A percentile compares a stretch with the other conserved stretches of the same genome.
Evolutionary conservation across 192 early-diverging fungal species (phyloP).

Genomic region (Coemansia sp.): DNA sequence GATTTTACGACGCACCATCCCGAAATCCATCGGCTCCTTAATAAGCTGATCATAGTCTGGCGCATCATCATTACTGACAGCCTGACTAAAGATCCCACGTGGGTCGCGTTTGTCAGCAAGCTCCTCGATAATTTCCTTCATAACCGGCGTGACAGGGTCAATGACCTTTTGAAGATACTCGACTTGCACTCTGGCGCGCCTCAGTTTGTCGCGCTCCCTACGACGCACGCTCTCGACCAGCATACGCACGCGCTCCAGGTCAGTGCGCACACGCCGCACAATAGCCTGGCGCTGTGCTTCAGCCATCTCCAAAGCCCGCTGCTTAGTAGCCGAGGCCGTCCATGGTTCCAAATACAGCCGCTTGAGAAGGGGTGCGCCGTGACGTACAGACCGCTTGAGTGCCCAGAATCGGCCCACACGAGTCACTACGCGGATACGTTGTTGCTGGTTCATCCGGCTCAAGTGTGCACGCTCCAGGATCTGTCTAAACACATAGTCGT

Average conservation of each 20-base stretch:
- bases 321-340: conserved; percentile 81
- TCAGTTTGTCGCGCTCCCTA: conserved; percentile 73
- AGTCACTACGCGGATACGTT: conserved; percentile 14
- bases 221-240: conserved; percentile 75
- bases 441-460: conserved; percentile 10
- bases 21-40: conserved; percentile 77
- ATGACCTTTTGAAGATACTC: conserved; percentile 68
- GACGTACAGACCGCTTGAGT: conserved; percentile 83
- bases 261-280: conserved; percentile 65
- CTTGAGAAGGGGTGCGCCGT: conserved; percentile 93
- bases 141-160: conserved; percentile 70
- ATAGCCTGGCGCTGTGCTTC: conserved; percentile 69
- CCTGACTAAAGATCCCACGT: conserved; percentile 66
- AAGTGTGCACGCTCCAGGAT: conserved; percentile 12
- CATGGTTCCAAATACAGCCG: conserved; percentile 96
- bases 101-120: conserved; percentile 72
- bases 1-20: conserved; percentile 63
- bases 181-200: conserved; percentile 59
- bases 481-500: conserved; percentile 32
- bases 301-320: conserved; percentile 77
- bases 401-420: conserved; percentile 91
- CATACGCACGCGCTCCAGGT: conserved; percentile 87
- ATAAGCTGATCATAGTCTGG: conserved; percentile 80
- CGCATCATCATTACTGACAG: conserved; percentile 66
- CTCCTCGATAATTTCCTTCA: conserved; percentile 67